These are phyloP conservation scores for Nidula microcarpa DNA, from an alignment of 768 basidiomycete species.

Conservation along the genomic window DNA sequence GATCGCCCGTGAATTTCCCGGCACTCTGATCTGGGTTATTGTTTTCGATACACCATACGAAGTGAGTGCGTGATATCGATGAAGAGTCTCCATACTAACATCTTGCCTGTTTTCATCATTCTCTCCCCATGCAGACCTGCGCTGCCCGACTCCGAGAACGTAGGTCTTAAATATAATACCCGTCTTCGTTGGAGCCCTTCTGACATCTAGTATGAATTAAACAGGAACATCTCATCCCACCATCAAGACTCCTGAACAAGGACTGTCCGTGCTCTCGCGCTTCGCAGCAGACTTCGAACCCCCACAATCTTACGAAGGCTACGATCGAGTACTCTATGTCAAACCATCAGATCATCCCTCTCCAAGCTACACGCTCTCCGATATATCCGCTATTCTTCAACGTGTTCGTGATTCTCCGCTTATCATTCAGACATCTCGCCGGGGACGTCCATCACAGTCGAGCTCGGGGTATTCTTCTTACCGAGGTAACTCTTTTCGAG, in stretches of 20 bases:
- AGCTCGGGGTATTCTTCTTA: not conserved
- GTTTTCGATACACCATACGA: conserved; percentile 77
- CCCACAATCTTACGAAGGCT: conserved; percentile 59
- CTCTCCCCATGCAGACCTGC: conserved; percentile 46
- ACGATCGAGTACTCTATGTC: conserved; percentile 54
- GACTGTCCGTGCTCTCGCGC: conserved; percentile 56
- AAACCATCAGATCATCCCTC: conserved; percentile 36
- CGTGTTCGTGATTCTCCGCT: conserved; percentile 45
- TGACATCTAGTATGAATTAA: conserved; percentile 4
- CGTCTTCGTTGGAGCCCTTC: conserved; percentile 2
- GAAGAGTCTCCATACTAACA: conserved; percentile 6
- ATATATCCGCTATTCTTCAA: conserved; percentile 48
- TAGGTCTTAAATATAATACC: conserved; percentile 27
- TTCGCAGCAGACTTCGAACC: conserved; percentile 60
- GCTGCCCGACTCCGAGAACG: conserved; percentile 55
- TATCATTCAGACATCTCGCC: conserved; percentile 7
- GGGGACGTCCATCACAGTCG: not conserved
- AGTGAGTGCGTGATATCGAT: conserved; percentile 33
- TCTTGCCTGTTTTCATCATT: conserved; percentile 15
- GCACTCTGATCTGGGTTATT: conserved; percentile 65
- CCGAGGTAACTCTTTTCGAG: conserved; percentile 6
- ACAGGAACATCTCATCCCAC: conserved; percentile 76
- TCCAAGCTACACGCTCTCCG: conserved; percentile 45
- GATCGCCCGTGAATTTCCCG: conserved; percentile 66
- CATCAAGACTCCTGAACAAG: conserved; percentile 58